phyloP scores from a whole-genome alignment of 1,284 basidiomycete genomes.

The Ceratobasidium sp. region DNA sequence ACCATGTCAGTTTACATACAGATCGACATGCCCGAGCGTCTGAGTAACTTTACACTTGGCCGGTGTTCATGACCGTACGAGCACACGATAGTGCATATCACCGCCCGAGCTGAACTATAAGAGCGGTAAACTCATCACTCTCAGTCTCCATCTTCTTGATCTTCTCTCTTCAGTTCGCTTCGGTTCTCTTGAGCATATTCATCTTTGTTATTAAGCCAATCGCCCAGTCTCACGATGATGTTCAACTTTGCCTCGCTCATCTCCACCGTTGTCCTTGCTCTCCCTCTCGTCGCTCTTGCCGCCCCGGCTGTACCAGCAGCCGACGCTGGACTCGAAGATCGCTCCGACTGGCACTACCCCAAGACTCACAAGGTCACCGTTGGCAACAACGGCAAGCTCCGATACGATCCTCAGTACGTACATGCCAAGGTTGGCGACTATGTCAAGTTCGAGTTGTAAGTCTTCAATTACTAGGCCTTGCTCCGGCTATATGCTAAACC shows the following conservation, averaged over 20 bases:
- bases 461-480: background rate
- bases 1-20: no score
- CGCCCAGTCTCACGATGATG: constrained; percentile 20
- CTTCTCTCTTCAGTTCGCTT: background rate
- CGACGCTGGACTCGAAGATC: background rate
- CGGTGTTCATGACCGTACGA: no score
- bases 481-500: background rate
- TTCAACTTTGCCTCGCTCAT: constrained; percentile 26
- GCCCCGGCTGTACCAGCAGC: constrained; percentile 4
- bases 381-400: background rate
- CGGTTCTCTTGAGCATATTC: background rate
- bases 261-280: constrained; percentile 19
- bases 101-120: background rate
- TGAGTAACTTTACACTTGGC: no score
- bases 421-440: constrained; percentile 17
- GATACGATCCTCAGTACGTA: constrained; percentile 1
- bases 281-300: constrained; percentile 15
- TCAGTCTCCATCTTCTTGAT: constrained; percentile 1
- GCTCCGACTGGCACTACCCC: background rate
- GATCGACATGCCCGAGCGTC: no score
- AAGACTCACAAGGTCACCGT: constrained; percentile 11
- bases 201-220: background rate
- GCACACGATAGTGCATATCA: background rate
- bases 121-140: background rate
- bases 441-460: constrained; percentile 30